Evolutionary conservation across 2,329 filamentous ascomycete genomes (phyloP).

Genomic region (Fusarium sp.): DNA sequence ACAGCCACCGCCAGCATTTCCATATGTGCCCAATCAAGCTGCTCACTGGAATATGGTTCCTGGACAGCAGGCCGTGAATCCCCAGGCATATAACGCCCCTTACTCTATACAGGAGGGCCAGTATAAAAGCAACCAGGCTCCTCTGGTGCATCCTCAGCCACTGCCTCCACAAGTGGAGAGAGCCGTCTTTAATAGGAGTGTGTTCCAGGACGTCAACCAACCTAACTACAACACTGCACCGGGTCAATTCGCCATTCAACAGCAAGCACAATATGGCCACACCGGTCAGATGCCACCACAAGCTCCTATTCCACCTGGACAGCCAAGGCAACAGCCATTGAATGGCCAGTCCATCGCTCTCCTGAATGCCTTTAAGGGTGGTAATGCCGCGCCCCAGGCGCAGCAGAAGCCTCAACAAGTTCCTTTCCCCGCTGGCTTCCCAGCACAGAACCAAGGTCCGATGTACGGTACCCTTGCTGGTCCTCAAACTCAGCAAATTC

Average conservation of each 20-base stretch:
- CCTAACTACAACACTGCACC: slow-evolving; percentile 18
- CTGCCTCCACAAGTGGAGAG: slow-evolving; percentile 69
- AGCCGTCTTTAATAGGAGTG: slow-evolving; percentile 60
- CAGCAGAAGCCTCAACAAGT: slow-evolving; percentile 40
- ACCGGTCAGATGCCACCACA: slow-evolving; percentile 38
- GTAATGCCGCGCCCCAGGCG: slow-evolving; percentile 37
- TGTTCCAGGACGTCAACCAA: slow-evolving; percentile 48
- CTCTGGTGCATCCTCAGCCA: slow-evolving; percentile 61
- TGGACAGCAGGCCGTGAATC: slow-evolving; percentile 30
- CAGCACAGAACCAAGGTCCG: slow-evolving; percentile 28
- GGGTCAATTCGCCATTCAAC: slow-evolving; percentile 32
- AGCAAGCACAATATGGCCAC: slow-evolving; percentile 47
- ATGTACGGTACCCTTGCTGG: slow-evolving; percentile 26
- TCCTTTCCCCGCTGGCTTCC: slow-evolving; percentile 19
- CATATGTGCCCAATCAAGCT: slow-evolving; percentile 42
- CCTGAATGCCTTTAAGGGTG: slow-evolving; percentile 60
- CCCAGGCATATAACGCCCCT: slow-evolving; percentile 34
- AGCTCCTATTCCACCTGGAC: slow-evolving; percentile 20
- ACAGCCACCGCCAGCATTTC: slow-evolving; percentile 53
- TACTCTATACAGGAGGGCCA: slow-evolving; percentile 38
- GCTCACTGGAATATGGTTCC: slow-evolving; percentile 34
- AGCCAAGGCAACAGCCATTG: slow-evolving; percentile 49
- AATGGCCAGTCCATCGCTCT: slow-evolving; percentile 60
- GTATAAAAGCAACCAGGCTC: slow-evolving; percentile 45
- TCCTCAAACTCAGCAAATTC: slow-evolving; percentile 21